Percentiles rank a stretch among this genome's conserved stretches.
These are phyloP conservation scores for Sisymbrium irio DNA, from an alignment of 345 rosid species.

Conservation along the genomic window DNA sequence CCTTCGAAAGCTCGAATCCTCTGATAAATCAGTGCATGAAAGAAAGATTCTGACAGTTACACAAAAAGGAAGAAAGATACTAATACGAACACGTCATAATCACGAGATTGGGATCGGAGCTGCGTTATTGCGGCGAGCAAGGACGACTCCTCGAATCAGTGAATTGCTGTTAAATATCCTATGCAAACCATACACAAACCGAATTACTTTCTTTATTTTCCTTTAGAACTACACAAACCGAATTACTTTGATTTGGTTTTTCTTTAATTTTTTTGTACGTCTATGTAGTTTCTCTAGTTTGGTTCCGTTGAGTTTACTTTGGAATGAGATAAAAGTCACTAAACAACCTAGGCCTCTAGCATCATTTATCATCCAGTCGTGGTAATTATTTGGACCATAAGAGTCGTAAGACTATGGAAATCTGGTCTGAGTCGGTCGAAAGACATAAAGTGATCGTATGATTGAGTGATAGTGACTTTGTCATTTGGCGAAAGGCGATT, in stretches of 20 bases:
- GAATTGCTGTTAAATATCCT: too few species aligned
- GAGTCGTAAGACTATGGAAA: neutral
- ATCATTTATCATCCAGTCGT: neutral
- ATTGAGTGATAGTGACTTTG: neutral
- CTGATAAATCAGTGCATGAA: neutral
- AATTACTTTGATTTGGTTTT: neutral
- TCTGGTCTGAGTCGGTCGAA: neutral
- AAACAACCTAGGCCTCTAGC: neutral
- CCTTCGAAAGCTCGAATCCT: neutral
- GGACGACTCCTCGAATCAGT: too few species aligned
- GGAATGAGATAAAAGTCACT: neutral
- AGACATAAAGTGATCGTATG: constrained; percentile 21
- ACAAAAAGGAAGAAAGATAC: too few species aligned
- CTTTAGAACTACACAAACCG: neutral
- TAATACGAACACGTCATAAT: too few species aligned
- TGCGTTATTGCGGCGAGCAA: too few species aligned
- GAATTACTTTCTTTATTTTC: too few species aligned
- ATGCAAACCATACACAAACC: neutral
- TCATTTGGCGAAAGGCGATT: neutral
- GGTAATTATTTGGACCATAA: neutral
- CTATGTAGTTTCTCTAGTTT: neutral
- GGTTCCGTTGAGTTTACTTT: neutral
- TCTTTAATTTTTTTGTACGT: neutral
- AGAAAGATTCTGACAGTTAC: too few species aligned
- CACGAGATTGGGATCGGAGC: too few species aligned